Evolutionary conservation across 352 stramenopile species (phyloP), one percentile per base, ranked within the genome.

Genomic region (Pythium scleroteichum): DNA sequence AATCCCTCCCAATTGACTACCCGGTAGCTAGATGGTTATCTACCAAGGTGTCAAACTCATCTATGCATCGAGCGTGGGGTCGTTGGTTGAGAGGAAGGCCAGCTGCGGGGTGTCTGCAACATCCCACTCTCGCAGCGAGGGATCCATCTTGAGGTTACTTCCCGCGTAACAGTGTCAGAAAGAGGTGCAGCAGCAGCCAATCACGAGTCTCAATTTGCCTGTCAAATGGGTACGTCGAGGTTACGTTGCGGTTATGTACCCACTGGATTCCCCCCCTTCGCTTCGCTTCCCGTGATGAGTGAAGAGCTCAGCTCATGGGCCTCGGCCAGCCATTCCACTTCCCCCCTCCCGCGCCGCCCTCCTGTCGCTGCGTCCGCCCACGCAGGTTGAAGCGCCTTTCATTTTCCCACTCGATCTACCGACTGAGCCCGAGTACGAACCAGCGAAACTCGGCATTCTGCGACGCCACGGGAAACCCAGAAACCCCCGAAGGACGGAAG

Each of bases 141-240:
- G 46, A 39, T 3, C 6, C 57, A 58, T 23, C 22, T 33, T 39
- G 48, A 12, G 60, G 38, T 62, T 32, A 23, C 19, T 48, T 62
- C 33, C 3, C 20, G 33, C 22, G 39, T 62, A 67, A 54, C 59
- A 42, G 19, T 61, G 3, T 33, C 52, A 67, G 8, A 67, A 62
- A 33, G 51, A 12, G 59, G 59, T 67, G 16, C 7, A 2, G 23
- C 6, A 19, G n/a, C 13, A 10, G 22, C 57, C 57, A 64, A 64
- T 64, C 57, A 42, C 27, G 19, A 9, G 0, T 10, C 17, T 3
- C 27, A 14, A 27, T 53, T 65, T 39, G 58, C 45, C 7, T 53
- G 42, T 60, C 22, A 65, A 59, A 65, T 65, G 49, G 58, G 58
- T 65, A 59, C 58, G 57, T 20, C 40, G 4, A 12, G 56, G 56